Conservation (phyloP, 768 basidiomycete species). For the Xerocomus spinulosus region DNA sequence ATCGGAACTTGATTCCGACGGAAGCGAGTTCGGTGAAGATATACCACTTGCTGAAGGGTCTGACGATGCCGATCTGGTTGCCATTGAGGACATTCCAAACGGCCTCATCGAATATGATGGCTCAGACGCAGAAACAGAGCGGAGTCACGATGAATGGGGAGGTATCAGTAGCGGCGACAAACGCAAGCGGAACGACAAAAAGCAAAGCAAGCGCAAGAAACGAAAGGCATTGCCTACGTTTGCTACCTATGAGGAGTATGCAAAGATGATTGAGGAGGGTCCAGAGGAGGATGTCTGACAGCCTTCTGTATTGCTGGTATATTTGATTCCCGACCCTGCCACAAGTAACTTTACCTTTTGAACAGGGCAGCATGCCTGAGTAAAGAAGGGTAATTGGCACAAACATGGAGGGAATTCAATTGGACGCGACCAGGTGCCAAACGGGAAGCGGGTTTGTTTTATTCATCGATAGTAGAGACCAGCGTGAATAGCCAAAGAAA, state of each 20-base stretch:
- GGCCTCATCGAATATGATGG: constrained; percentile 61
- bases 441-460: no score
- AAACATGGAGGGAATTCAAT: no score
- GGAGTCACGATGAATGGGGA: constrained; percentile 28
- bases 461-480: no score
- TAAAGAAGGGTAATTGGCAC: no score
- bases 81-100: constrained; percentile 49
- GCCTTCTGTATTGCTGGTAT: not conserved
- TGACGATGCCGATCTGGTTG: constrained; percentile 67
- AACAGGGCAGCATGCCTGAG: not conserved
- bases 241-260: constrained; percentile 84
- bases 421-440: no score
- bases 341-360: not conserved
- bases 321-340: no score
- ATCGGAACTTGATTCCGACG: constrained; percentile 30
- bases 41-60: constrained; percentile 61
- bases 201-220: constrained; percentile 59
- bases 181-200: constrained; percentile 43
- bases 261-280: constrained; percentile 72
- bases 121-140: constrained; percentile 36
- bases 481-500: no score
- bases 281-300: constrained; percentile 27
- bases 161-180: constrained; percentile 46
- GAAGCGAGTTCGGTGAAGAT: constrained; percentile 37
- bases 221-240: constrained; percentile 68